phyloP scores from a whole-genome alignment of 768 basidiomycete genomes.

The Xerocomellus amylosporus region DNA sequence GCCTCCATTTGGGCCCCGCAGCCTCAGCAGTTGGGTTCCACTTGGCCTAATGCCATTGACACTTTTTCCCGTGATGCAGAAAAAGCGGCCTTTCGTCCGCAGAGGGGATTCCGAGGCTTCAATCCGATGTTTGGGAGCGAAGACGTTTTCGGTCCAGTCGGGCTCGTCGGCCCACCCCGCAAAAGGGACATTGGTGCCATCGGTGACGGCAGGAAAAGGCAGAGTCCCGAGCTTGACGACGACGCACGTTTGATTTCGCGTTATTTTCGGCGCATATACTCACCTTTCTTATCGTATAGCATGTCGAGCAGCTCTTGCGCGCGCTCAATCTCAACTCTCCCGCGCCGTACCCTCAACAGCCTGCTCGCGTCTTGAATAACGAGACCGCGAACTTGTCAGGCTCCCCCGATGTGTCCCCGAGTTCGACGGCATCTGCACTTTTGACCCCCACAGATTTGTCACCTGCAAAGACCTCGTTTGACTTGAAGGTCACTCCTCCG shows the following conservation, averaged over 20 bases:
- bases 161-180: constrained; percentile 34
- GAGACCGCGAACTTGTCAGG: constrained; percentile 40
- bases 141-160: constrained; percentile 64
- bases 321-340: constrained; percentile 80
- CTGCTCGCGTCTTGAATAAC: constrained; percentile 42
- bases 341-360: constrained; percentile 46
- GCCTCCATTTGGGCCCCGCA: constrained; percentile 84
- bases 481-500: constrained; percentile 51
- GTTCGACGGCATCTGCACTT: constrained; percentile 66
- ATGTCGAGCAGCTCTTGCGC: constrained; percentile 78
- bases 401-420: constrained; percentile 71
- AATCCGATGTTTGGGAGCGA: constrained; percentile 39
- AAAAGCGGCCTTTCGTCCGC: constrained; percentile 33
- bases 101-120: constrained; percentile 25
- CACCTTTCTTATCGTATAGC: constrained; percentile 41
- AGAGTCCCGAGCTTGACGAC: constrained; percentile 54
- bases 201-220: constrained; percentile 74
- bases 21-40: constrained; percentile 60
- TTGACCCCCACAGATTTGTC: constrained; percentile 75
- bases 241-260: constrained; percentile 30
- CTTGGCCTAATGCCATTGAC: constrained; percentile 69
- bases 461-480: constrained; percentile 56
- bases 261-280: constrained; percentile 30
- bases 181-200: constrained; percentile 65
- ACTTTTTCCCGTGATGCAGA: constrained; percentile 55